Conservation (phyloP, 257 asterid species). For the Cynanchum wilfordii region DNA sequence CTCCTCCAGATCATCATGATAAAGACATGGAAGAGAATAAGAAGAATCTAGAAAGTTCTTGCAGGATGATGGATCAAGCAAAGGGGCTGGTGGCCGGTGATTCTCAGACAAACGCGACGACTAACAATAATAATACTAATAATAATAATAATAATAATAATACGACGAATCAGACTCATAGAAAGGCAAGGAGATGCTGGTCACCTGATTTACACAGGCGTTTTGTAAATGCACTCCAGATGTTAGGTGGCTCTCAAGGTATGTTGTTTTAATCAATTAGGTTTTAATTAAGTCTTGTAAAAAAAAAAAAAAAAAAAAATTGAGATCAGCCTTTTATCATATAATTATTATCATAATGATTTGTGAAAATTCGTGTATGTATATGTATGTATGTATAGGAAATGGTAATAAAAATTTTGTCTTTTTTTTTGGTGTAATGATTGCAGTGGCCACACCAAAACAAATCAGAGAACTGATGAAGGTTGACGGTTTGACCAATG, state of each 20-base stretch:
- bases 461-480: slow-evolving; percentile 94
- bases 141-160: neutral
- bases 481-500: slow-evolving; percentile 97
- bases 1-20: slow-evolving; percentile 22
- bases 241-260: slow-evolving; percentile 99
- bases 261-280: neutral
- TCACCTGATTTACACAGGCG: slow-evolving; percentile 93
- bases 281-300: neutral
- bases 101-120: slow-evolving; percentile 19
- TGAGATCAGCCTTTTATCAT: no score
- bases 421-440: slow-evolving; percentile 22
- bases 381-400: no score
- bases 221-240: slow-evolving; percentile 92
- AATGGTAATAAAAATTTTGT: no score
- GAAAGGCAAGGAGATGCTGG: slow-evolving; percentile 98
- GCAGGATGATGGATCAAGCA: slow-evolving; percentile 34
- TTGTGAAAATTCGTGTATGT: no score
- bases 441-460: slow-evolving; percentile 94
- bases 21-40: slow-evolving; percentile 51
- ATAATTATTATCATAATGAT: no score
- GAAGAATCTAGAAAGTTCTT: slow-evolving; percentile 29
- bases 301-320: no score
- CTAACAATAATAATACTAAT: neutral
- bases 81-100: slow-evolving; percentile 13
- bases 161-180: slow-evolving; percentile 44